A percentile compares a stretch with the other conserved stretches of the same genome.
These are phyloP conservation scores for Wickerhamomyces strasburgensis DNA, from an alignment of 805 yeast genomes.

Conservation along the genomic window DNA sequence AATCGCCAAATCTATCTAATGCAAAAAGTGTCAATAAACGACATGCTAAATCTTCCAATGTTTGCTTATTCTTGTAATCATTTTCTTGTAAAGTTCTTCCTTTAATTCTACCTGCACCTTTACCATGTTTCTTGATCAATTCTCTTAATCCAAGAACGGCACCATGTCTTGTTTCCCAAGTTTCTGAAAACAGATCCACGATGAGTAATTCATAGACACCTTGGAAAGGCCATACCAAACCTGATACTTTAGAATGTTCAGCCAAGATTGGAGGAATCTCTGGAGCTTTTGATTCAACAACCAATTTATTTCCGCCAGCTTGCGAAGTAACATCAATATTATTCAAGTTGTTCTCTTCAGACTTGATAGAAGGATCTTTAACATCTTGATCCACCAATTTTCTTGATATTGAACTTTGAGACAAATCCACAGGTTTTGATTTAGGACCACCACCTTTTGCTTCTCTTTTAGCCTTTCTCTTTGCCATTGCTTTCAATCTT, in stretches of 20 bases:
- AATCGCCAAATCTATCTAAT: constrained; percentile 93
- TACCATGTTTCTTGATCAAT: constrained; percentile 74
- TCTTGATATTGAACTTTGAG: constrained; percentile 64
- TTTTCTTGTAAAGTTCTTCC: constrained; percentile 62
- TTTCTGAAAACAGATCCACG: constrained; percentile 73
- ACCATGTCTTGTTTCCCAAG: constrained; percentile 96
- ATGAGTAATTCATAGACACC: constrained; percentile 81
- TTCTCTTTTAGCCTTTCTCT: constrained; percentile 73
- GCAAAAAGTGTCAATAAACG: constrained; percentile 83
- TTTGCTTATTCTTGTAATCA: constrained; percentile 54
- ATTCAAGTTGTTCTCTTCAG: constrained; percentile 17
- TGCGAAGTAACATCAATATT: constrained; percentile 68
- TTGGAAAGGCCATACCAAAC: constrained; percentile 89
- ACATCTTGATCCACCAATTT: constrained; percentile 37
- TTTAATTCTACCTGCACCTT: constrained; percentile 75
- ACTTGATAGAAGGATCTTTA: constrained; percentile 9
- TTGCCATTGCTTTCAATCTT: constrained; percentile 90
- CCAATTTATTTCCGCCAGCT: constrained; percentile 73
- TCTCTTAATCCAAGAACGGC: constrained; percentile 91
- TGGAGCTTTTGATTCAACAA: constrained; percentile 70
- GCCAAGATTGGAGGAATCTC: constrained; percentile 64
- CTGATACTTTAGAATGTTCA: constrained; percentile 65
- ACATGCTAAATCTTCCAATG: constrained; percentile 84
- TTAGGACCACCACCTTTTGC: constrained; percentile 48
- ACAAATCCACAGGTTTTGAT: constrained; percentile 54